These are phyloP conservation scores for Puccinia hordei DNA, from an alignment of 1,284 basidiomycete genomes.

Conservation along the genomic window DNA sequence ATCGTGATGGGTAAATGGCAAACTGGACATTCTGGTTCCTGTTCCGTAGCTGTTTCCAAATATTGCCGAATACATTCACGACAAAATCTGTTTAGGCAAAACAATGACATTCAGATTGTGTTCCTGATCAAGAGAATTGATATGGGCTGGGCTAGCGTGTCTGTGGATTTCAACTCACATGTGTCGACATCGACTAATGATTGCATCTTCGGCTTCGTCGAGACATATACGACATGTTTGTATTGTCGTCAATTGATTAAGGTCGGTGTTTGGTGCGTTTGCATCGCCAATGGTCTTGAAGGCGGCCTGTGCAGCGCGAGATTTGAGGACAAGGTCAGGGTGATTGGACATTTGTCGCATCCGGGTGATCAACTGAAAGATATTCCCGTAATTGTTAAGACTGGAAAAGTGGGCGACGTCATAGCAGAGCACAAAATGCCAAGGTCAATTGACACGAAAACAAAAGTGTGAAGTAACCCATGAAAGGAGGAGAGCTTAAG, in stretches of 20 bases:
- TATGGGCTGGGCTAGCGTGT: not conserved
- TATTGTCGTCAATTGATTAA: conserved; percentile 65
- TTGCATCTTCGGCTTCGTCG: conserved; percentile 95
- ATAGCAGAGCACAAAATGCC: not conserved
- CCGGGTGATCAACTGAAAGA: conserved; percentile 65
- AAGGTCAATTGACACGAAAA: not conserved
- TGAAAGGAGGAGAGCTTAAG: not conserved
- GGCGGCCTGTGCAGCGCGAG: conserved; percentile 65
- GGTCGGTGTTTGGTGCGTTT: not conserved
- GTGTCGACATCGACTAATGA: conserved; percentile 80
- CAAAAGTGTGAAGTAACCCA: not conserved
- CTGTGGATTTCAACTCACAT: conserved; percentile 64
- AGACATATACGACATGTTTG: conserved; percentile 84
- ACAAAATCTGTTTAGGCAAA: conserved; percentile 40
- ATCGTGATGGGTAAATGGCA: conserved; percentile 92
- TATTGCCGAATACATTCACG: conserved; percentile 94
- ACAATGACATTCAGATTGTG: not conserved
- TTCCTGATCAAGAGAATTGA: not conserved
- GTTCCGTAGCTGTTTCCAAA: conserved; percentile 74
- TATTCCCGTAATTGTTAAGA: conserved; percentile 78
- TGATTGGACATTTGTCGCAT: conserved; percentile 60
- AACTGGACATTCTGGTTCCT: conserved; percentile 85
- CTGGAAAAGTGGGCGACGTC: conserved; percentile 7
- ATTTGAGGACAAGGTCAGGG: conserved; percentile 89
- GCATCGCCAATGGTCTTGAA: conserved; percentile 30